Percentiles rank a stretch among this genome's conserved stretches.
Conservation (phyloP, 805 yeast genomes). For the Ogataea pini region DNA sequence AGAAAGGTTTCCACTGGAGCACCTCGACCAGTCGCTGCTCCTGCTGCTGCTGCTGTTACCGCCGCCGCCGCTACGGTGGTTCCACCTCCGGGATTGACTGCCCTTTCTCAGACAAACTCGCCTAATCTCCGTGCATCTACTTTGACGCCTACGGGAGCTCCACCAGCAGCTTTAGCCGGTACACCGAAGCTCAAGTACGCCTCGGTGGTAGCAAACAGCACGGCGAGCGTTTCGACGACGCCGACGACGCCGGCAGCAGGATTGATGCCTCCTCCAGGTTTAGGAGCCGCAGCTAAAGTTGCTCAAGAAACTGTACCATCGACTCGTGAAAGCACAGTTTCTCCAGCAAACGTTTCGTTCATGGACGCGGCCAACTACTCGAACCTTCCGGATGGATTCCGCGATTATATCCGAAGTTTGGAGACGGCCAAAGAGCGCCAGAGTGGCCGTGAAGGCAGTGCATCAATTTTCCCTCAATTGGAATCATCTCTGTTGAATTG, state of each 20-base stretch:
- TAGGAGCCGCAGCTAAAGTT: background rate
- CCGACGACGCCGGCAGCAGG: slow-evolving; percentile 1
- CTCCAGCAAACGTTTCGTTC: slow-evolving; percentile 21
- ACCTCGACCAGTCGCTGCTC: slow-evolving; percentile 12
- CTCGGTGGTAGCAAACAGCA: slow-evolving; percentile 25
- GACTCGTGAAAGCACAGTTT: slow-evolving; percentile 13
- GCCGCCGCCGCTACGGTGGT: slow-evolving; percentile 13
- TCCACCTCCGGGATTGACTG: slow-evolving; percentile 12
- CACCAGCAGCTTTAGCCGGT: slow-evolving; percentile 34
- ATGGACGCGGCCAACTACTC: slow-evolving; percentile 24
- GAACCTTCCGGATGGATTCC: slow-evolving; percentile 31
- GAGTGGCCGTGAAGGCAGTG: slow-evolving; percentile 33
- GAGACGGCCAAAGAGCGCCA: slow-evolving; percentile 41
- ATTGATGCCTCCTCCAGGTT: slow-evolving; percentile 5
- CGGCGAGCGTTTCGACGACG: slow-evolving; percentile 2
- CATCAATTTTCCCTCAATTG: slow-evolving; percentile 56
- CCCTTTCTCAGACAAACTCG: slow-evolving; percentile 18
- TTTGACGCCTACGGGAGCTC: slow-evolving; percentile 18
- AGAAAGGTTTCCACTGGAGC: slow-evolving; percentile 16
- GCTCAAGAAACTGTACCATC: background rate
- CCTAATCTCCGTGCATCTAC: slow-evolving; percentile 20
- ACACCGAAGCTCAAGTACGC: slow-evolving; percentile 44
- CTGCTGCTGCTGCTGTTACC: slow-evolving; percentile 12
- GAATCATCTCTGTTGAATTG: slow-evolving; percentile 83
- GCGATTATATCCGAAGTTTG: slow-evolving; percentile 28